phyloP scores from a whole-genome alignment of 768 basidiomycete species.

The Tricholoma bakamatsutake region DNA sequence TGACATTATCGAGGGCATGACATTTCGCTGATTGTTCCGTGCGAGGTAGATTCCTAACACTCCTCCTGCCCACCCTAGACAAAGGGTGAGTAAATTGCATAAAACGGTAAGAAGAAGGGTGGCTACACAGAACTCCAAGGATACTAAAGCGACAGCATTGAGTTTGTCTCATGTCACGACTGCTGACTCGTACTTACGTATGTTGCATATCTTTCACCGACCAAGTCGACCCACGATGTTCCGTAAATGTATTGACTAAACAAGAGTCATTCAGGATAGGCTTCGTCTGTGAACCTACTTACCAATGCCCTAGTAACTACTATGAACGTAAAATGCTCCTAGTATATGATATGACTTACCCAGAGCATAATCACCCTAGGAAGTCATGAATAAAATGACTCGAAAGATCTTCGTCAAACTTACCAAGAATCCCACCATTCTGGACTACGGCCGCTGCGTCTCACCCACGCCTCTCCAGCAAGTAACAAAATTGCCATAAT shows the following conservation, averaged over 20 bases:
- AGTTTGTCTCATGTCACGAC: neutral
- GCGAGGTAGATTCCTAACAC: slow-evolving; percentile 81
- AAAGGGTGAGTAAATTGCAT: slow-evolving; percentile 1
- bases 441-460: slow-evolving; percentile 64
- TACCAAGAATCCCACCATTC: slow-evolving; percentile 85
- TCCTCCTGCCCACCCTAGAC: slow-evolving; percentile 86
- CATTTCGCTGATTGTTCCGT: slow-evolving; percentile 73
- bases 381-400: neutral
- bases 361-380: slow-evolving; percentile 44
- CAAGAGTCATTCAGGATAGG: neutral
- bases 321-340: neutral
- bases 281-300: slow-evolving; percentile 14
- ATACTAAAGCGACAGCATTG: slow-evolving; percentile 36
- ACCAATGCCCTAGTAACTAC: slow-evolving; percentile 48
- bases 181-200: slow-evolving; percentile 48
- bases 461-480: slow-evolving; percentile 74
- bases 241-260: slow-evolving; percentile 87
- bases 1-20: slow-evolving; percentile 80
- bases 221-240: slow-evolving; percentile 79
- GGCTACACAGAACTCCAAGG: slow-evolving; percentile 66
- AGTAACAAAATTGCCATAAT: slow-evolving; percentile 77
- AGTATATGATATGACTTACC: slow-evolving; percentile 26
- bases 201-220: slow-evolving; percentile 94
- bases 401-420: slow-evolving; percentile 14
- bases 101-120: neutral